phyloP scores from a whole-genome alignment of 1,284 basidiomycete species.

The Somion occarium region DNA sequence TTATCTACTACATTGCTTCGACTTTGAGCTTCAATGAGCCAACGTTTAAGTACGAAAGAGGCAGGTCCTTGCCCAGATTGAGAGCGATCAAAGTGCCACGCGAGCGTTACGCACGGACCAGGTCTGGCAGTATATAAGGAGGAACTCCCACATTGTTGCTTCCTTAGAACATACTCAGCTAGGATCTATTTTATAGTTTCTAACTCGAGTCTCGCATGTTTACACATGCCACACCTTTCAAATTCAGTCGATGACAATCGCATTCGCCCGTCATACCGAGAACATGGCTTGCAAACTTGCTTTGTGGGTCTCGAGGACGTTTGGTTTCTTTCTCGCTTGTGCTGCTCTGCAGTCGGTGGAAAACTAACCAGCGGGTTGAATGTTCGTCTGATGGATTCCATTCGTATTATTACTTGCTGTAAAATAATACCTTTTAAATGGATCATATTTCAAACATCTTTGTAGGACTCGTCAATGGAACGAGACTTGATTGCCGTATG shows the following conservation, averaged over 20 bases:
- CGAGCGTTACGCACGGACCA: background rate
- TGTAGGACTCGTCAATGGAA: too few relatives aligned
- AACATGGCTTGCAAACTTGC: conserved; percentile 46
- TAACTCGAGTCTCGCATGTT: conserved; percentile 87
- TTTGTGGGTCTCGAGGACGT: conserved; percentile 33
- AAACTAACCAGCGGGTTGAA: conserved; percentile 7
- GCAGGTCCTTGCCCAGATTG: background rate
- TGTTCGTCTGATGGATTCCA: conserved; percentile 9
- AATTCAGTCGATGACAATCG: conserved; percentile 74
- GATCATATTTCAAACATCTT: too few relatives aligned
- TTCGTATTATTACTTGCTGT: background rate
- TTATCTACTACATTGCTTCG: too few relatives aligned
- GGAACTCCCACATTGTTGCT: background rate
- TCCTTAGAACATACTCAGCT: conserved; percentile 48
- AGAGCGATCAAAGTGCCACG: background rate
- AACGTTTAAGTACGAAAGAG: background rate
- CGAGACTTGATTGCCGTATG: too few relatives aligned
- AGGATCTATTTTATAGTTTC: conserved; percentile 89
- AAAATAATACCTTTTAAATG: too few relatives aligned
- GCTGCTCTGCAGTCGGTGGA: background rate
- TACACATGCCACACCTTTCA: conserved; percentile 79
- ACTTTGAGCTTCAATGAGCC: too few relatives aligned
- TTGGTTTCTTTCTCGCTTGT: conserved; percentile 4
- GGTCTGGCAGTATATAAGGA: background rate
- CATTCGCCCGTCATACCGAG: conserved; percentile 74